These are phyloP conservation scores for Cynara cardunculus DNA, from an alignment of 129 eudicot genomes.

Conservation along the genomic window DNA sequence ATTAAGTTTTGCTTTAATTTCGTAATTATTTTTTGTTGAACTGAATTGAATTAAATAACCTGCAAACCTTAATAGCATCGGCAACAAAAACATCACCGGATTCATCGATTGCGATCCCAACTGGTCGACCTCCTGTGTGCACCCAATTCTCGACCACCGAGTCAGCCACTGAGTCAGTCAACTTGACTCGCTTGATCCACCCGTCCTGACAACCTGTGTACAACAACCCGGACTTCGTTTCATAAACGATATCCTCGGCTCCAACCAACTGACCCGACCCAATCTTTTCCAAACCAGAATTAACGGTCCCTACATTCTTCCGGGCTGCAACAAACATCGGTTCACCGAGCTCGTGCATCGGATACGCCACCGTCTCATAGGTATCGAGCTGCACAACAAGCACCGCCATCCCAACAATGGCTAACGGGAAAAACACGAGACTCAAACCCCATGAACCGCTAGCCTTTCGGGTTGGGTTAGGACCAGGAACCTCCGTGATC, in stretches of 20 bases:
- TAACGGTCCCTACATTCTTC: constrained; percentile 34
- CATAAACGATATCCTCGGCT: constrained; percentile 66
- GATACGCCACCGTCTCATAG: constrained; percentile 55
- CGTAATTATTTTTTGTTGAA: not conserved
- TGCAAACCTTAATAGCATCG: constrained; percentile 53
- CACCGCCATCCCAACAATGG: not conserved
- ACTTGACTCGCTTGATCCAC: constrained; percentile 64
- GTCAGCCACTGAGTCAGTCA: constrained; percentile 29
- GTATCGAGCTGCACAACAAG: constrained; percentile 44
- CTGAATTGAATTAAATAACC: too few relatives aligned
- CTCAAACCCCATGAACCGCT: constrained; percentile 8
- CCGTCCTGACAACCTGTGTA: constrained; percentile 79
- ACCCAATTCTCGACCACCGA: constrained; percentile 61
- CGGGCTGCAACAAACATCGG: constrained; percentile 21
- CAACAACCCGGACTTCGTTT: constrained; percentile 33
- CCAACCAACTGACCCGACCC: constrained; percentile 50
- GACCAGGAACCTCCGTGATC: not conserved
- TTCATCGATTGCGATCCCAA: constrained; percentile 49
- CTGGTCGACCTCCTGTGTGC: constrained; percentile 78
- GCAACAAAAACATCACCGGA: constrained; percentile 55
- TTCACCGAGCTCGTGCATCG: constrained; percentile 34
- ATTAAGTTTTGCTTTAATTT: too few relatives aligned
- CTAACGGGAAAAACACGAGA: constrained; percentile 4
- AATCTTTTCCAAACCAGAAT: constrained; percentile 39
- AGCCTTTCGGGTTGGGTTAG: not conserved